These are phyloP conservation scores for Stagonosporopsis rhizophila DNA, from an alignment of 2,329 filamentous ascomycete genomes.

Conservation along the genomic window DNA sequence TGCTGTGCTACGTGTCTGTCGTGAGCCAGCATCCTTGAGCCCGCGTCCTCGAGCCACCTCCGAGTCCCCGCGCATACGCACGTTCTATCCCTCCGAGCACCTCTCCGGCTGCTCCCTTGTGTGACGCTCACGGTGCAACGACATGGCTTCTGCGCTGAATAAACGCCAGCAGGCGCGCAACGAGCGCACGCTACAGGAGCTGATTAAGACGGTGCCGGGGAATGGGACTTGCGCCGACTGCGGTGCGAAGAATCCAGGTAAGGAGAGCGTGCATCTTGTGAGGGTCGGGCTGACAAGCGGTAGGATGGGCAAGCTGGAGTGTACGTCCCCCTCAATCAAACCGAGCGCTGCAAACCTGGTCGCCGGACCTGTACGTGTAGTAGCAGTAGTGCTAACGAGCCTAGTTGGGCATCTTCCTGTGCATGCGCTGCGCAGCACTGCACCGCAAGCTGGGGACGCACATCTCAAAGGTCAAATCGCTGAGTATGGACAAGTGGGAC, in stretches of 20 bases:
- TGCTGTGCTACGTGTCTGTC: slow-evolving; percentile 19
- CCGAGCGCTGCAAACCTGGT: neutral
- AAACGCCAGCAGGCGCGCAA: slow-evolving; percentile 99
- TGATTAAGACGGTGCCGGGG: slow-evolving; percentile 82
- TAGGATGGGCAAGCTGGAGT: slow-evolving; percentile 97
- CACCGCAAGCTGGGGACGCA: slow-evolving; percentile 97
- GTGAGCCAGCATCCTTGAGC: neutral
- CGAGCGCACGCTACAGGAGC: slow-evolving; percentile 87
- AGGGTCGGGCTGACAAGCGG: slow-evolving; percentile 39
- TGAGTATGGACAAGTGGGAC: slow-evolving; percentile 98
- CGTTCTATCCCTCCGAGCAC: slow-evolving; percentile 13
- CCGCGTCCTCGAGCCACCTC: slow-evolving; percentile 3
- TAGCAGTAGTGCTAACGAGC: slow-evolving; percentile 23
- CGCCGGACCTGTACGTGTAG: neutral
- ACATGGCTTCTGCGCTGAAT: slow-evolving; percentile 78
- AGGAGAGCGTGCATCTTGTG: slow-evolving; percentile 41
- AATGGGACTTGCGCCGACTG: slow-evolving; percentile 97
- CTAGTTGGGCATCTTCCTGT: slow-evolving; percentile 92
- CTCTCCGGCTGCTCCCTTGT: slow-evolving; percentile 11
- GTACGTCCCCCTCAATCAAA: slow-evolving; percentile 60
- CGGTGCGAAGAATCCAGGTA: slow-evolving; percentile 88
- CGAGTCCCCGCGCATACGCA: slow-evolving; percentile 15
- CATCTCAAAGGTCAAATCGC: slow-evolving; percentile 96
- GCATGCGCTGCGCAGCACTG: slow-evolving; percentile 94
- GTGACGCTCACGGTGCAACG: slow-evolving; percentile 14